Base-by-base conservation (phyloP, 169 alveolate species). In the Babesia bovis region DNA sequence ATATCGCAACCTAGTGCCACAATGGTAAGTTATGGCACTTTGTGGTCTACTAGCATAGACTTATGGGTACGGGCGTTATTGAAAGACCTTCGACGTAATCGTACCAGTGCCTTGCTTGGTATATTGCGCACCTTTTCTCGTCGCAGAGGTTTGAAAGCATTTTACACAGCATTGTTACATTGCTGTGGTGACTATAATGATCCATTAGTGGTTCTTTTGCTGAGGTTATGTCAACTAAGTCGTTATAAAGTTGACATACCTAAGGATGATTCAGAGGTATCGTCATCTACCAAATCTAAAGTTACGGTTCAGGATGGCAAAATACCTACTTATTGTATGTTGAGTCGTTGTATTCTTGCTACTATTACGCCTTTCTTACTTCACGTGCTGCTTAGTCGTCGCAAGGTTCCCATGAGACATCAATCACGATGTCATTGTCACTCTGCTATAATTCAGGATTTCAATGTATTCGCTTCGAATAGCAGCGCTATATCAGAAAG, bases 331-430 rank as follows among this genome's bases (percentile, higher is more conserved):
- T 28, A 47, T 30, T 15, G 63, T 36, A 45, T 52, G 0, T 52
- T 74, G 36, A 65, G 69, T 42, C 63, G 71, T 21, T 51, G 51
- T 35, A 59, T 74, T 33, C 84, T 74, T 3, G 55, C 68, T 19
- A 47, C 84, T 23, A 9, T 74, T 32, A 67, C 71, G 4, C 84
- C 84, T 3, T 17, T 38, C 17, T 41, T 74, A 10, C 56, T 74
- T 23, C 71, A 74, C 40, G 61, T 67, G 4, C 63, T 44, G 42
- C 36, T 49, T 2, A 35, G 61, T 32, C 25, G 84, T 1, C 28
- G 68, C 25, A 52, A 53, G 60, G 67, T 13, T 7, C n/a, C 52
- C 17, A 19, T 51, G 28, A 6, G 23, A 15, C 19, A 5, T 19
- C 82, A 57, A 15, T 42, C 30, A 13, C 23, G 25, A 10, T 50